Percentiles rank a stretch among this genome's conserved stretches.
Evolutionary conservation across 768 basidiomycete species (phyloP).

Genomic region (Strobilomyces dryophilus): DNA sequence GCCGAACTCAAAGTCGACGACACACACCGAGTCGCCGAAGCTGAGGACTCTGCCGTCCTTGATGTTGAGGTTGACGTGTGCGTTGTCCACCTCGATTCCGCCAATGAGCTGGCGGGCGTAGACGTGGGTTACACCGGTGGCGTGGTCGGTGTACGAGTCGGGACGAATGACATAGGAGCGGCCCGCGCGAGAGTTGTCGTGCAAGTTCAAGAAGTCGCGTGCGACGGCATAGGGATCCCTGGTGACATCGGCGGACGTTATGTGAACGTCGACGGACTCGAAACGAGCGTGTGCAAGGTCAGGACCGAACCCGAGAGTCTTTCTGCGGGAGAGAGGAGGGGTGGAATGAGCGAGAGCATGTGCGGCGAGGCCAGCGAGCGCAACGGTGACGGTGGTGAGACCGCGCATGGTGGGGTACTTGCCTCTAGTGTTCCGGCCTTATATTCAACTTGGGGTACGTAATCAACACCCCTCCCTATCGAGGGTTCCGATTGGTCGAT

Average conservation of each 20-base stretch:
- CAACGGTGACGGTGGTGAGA: conserved; percentile 60
- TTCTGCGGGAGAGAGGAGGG: conserved; percentile 43
- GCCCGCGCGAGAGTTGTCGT: conserved; percentile 34
- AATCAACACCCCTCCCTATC: conserved; percentile 10
- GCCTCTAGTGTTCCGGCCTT: conserved; percentile 1
- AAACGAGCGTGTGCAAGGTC: conserved; percentile 70
- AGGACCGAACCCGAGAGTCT: conserved; percentile 90
- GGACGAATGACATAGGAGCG: conserved; percentile 58
- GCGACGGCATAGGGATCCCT: conserved; percentile 62
- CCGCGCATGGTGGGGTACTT: conserved; percentile 51
- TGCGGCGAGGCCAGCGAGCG: conserved; percentile 57
- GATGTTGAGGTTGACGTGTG: conserved; percentile 92
- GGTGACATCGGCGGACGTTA: conserved; percentile 34
- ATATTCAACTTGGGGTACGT: conserved; percentile 18
- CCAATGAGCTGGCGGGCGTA: conserved; percentile 83
- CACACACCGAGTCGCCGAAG: conserved; percentile 79
- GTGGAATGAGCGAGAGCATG: conserved; percentile 44
- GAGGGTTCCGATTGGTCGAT: conserved; percentile 16
- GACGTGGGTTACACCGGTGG: conserved; percentile 84
- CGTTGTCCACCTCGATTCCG: conserved; percentile 85
- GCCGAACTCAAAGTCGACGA: neutral
- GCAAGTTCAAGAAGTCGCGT: conserved; percentile 47
- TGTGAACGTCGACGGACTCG: conserved; percentile 37
- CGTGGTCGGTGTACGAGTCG: conserved; percentile 84
- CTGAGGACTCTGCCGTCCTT: conserved; percentile 80